Conservation (phyloP, 176 grass and related monocot species). For the Oropetium thomaeum region DNA sequence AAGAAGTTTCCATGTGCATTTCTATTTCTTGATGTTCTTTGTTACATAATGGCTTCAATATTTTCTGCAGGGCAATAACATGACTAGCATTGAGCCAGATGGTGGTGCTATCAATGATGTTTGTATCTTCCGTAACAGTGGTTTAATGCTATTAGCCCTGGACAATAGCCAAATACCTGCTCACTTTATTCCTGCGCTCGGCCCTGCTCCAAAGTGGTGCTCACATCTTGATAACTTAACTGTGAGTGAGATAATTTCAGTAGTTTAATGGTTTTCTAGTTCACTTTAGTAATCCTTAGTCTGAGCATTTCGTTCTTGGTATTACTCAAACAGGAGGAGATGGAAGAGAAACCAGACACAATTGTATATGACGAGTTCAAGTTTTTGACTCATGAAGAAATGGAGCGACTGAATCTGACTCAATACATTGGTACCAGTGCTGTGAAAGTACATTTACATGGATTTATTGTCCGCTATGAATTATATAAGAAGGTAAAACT, state of each 20-base stretch:
- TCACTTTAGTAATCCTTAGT: neutral
- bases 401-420: conserved; percentile 75
- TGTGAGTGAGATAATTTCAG: conserved; percentile 34
- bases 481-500: conserved; percentile 85
- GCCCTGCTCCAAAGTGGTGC: conserved; percentile 97
- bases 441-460: conserved; percentile 70
- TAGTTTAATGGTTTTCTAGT: neutral
- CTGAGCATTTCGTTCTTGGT: neutral
- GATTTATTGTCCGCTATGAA: conserved; percentile 63
- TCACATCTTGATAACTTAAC: conserved; percentile 95
- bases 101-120: conserved; percentile 79
- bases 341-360: conserved; percentile 80
- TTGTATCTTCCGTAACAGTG: conserved; percentile 75
- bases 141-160: conserved; percentile 80
- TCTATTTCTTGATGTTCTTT: neutral
- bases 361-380: conserved; percentile 76
- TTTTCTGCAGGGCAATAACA: conserved; percentile 74
- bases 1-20: neutral
- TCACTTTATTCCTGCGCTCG: conserved; percentile 82
- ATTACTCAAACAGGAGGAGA: conserved; percentile 75
- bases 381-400: conserved; percentile 81
- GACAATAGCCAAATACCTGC: conserved; percentile 94
- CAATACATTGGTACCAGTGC: conserved; percentile 64
- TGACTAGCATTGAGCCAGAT: conserved; percentile 93
- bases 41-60: conserved; percentile 27